Evolutionary conservation across 164 flowering plant species (phyloP).

Genomic region (Pachysandra terminalis): DNA sequence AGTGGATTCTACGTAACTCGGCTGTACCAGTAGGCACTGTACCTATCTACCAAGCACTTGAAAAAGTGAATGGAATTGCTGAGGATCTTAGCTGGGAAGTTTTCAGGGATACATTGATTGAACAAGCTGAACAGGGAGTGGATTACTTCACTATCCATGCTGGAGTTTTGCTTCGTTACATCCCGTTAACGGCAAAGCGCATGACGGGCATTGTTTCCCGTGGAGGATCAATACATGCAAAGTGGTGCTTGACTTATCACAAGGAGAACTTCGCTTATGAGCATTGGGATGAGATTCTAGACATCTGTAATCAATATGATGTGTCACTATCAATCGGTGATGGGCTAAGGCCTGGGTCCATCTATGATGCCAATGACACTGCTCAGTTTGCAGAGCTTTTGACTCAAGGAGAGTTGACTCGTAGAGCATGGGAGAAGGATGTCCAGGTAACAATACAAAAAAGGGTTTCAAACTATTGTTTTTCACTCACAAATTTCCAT

Average conservation of each 20-base stretch:
- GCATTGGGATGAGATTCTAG: constrained; percentile 99
- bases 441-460: constrained; percentile 67
- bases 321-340: constrained; percentile 95
- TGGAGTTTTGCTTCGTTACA: constrained; percentile 90
- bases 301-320: constrained; percentile 95
- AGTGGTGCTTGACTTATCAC: constrained; percentile 98
- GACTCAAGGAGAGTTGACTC: constrained; percentile 98
- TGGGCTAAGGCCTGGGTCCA: constrained; percentile 97
- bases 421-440: constrained; percentile 98
- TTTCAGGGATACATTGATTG: constrained; percentile 90
- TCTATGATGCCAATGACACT: constrained; percentile 96
- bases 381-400: constrained; percentile 99
- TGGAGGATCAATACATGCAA: constrained; percentile 99
- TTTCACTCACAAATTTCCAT: not conserved
- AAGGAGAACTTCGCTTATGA: constrained; percentile 99
- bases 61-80: constrained; percentile 94
- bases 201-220: constrained; percentile 99
- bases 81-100: constrained; percentile 96
- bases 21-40: constrained; percentile 99
- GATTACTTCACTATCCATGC: constrained; percentile 99
- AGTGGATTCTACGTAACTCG: constrained; percentile 97
- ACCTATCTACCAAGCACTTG: constrained; percentile 99
- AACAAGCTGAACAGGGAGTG: constrained; percentile 99
- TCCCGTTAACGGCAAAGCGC: constrained; percentile 93
- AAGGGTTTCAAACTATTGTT: too few species aligned